Evolutionary conservation across 169 alveolate genomes (phyloP).

Genomic region (Cyclospora cayetanensis): DNA sequence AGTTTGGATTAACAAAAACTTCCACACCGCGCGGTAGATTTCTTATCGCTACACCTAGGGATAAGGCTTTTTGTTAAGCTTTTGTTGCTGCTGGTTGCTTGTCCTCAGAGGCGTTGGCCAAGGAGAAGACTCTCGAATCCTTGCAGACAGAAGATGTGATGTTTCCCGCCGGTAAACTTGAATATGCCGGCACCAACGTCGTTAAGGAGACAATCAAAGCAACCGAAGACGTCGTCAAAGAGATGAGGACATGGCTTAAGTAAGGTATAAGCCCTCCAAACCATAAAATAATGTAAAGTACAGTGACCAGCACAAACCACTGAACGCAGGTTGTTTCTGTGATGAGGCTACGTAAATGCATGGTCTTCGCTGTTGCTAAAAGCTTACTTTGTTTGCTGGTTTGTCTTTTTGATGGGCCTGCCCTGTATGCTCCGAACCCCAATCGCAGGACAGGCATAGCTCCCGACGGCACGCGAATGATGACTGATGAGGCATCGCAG

Average conservation of each 20-base stretch:
- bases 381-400: too few species aligned
- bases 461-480: slow-evolving; percentile 79
- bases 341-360: too few species aligned
- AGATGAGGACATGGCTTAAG: slow-evolving; percentile 69
- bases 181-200: slow-evolving; percentile 44
- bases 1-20: too few species aligned
- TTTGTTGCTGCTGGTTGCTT: not conserved
- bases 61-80: too few species aligned
- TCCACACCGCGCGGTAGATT: too few species aligned
- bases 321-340: too few species aligned
- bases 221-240: slow-evolving; percentile 65
- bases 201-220: slow-evolving; percentile 41
- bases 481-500: slow-evolving; percentile 77
- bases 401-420: too few species aligned
- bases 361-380: too few species aligned
- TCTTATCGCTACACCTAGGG: too few species aligned
- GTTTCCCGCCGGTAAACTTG: not conserved
- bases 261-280: not conserved
- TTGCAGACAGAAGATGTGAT: not conserved
- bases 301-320: too few species aligned
- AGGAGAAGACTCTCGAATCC: not conserved
- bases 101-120: not conserved
- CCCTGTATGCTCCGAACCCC: too few species aligned
- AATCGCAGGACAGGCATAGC: slow-evolving; percentile 77
- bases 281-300: too few species aligned